phyloP scores from a whole-genome alignment of 2,329 filamentous ascomycete genomes.

The Lachnellula occidentalis region DNA sequence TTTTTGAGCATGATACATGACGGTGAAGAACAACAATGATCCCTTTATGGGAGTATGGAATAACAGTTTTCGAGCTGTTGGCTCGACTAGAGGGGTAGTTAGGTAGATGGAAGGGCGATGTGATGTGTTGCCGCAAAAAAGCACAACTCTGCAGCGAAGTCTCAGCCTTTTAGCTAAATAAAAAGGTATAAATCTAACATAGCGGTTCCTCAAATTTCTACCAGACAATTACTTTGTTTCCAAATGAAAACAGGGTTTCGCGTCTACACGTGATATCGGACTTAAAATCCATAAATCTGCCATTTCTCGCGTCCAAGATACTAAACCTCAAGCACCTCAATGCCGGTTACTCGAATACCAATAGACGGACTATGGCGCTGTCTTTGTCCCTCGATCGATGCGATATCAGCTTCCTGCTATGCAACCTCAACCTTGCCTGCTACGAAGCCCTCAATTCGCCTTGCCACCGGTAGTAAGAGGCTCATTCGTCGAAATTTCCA shows the following conservation, averaged over 20 bases:
- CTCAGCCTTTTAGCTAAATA: not conserved
- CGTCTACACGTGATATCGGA: not conserved
- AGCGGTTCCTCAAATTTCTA: no score
- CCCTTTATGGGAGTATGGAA: not conserved
- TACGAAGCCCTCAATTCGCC: constrained; percentile 2
- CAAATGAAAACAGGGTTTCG: no score
- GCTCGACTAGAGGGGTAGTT: not conserved
- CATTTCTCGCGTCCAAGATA: constrained; percentile 3
- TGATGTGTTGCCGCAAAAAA: not conserved
- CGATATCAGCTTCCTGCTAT: constrained; percentile 30
- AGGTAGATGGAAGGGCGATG: not conserved
- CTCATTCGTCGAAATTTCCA: constrained; percentile 9
- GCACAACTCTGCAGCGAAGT: not conserved
- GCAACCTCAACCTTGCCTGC: not conserved
- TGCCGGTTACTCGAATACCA: constrained; percentile 33
- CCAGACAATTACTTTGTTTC: no score
- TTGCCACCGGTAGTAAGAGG: not conserved
- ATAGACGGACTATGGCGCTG: constrained; percentile 60
- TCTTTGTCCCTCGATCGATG: constrained; percentile 52
- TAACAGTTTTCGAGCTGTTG: not conserved
- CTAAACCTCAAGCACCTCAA: constrained; percentile 16
- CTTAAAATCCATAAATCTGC: not conserved
- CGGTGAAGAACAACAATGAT: not conserved
- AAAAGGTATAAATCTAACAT: not conserved
- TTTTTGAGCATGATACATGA: not conserved